Conservation (phyloP, 176 grass and related monocot species). For the Aegilops tauschii region DNA sequence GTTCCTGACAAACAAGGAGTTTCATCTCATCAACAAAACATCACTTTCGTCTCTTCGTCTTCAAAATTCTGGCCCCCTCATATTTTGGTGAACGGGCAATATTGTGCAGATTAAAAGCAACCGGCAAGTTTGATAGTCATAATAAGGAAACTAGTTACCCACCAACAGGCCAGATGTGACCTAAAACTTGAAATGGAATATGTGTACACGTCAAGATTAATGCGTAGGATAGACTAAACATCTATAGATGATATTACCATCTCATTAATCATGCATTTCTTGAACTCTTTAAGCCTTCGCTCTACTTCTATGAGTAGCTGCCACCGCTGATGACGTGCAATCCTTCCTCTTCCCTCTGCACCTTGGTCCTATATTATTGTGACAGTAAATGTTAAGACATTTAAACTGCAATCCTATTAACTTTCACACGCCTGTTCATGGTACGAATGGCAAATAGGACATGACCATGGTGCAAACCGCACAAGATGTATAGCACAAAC, state of each 20-base stretch:
- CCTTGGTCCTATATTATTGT: slow-evolving; percentile 62
- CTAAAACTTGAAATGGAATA: slow-evolving; percentile 6
- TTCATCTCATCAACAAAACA: background rate
- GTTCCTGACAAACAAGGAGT: background rate
- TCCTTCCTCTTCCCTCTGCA: slow-evolving; percentile 76
- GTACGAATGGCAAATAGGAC: background rate
- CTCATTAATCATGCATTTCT: slow-evolving; percentile 59
- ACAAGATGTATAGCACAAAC: background rate
- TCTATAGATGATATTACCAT: slow-evolving; percentile 54
- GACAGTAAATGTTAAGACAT: slow-evolving; percentile 37
- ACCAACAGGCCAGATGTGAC: slow-evolving; percentile 12
- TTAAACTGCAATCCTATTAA: background rate
- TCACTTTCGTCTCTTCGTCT: too few species aligned
- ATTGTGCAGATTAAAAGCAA: background rate
- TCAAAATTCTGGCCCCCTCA: too few species aligned
- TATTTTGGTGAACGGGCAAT: background rate
- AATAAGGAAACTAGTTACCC: background rate
- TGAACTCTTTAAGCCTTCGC: slow-evolving; percentile 80
- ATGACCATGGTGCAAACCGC: background rate
- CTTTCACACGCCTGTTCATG: background rate
- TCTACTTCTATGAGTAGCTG: slow-evolving; percentile 81
- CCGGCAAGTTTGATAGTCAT: background rate
- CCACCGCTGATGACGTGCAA: slow-evolving; percentile 85
- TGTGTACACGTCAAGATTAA: slow-evolving; percentile 4
- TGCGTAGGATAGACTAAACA: background rate